Evolutionary conservation across 148 eudicot genomes (phyloP), one percentile per base, ranked within the genome.

Genomic region (Tetragonia tetragonoides): DNA sequence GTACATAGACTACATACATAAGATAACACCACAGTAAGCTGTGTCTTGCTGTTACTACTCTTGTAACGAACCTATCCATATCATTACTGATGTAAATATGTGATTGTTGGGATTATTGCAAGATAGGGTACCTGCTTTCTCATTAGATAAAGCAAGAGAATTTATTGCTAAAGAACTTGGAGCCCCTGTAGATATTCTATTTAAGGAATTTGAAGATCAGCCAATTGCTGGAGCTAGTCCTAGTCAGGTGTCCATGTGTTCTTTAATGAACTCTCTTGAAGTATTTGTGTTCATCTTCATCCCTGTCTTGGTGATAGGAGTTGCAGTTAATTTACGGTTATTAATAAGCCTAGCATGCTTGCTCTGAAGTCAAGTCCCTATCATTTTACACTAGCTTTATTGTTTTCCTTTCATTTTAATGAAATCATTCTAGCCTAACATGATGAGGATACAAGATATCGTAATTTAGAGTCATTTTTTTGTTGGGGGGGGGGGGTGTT

Each of bases 221-320:
- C 98, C 99, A 40, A 90, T 93, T 80, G 97, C 99, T 76, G 98
- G 98, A 67, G 99, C 99, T 86, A 96, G 99, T 85, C 98, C 93
- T 89, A 98, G 99, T 83, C 99, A 96, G 99, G 99, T 96, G 79
- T 76, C 75, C 83, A 84, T 70, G 78, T 64, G 59, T 4, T 70
- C 21, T 28, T 70, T 15, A 51, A 38, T 28, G 15, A 5, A 47
- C 75, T 81, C 39, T 54, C 28, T 72, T 68, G n/a, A n/a, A n/a
- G 68, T 39, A 75, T 34, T 51, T 78, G 17, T 20, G 6, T 74
- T 77, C 5, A 24, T 53, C 59, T 74, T 79, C 8, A 37, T 51
- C 67, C 14, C 46, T 17, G 11, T 77, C n/a, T 10, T 70, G 47
- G 41, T 53, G 5, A 41, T 68, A 41, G 10, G 20, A 53, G 57